Conservation (phyloP, 208 protist genomes). For the Trypanosomatidae sp. region DNA sequence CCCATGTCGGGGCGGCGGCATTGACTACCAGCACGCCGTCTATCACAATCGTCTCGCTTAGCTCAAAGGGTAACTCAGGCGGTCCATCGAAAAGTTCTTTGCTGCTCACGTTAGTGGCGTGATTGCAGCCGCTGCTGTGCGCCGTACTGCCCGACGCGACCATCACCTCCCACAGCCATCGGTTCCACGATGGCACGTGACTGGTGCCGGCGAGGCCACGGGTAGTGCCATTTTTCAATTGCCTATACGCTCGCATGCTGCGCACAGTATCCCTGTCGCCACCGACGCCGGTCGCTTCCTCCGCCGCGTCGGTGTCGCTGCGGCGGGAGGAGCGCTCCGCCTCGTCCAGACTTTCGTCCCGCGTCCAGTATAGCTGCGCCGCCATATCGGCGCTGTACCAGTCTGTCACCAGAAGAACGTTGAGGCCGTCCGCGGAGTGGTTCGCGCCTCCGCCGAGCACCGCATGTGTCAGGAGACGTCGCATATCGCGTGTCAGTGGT, state of each 20-base stretch:
- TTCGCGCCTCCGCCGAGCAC: slow-evolving; percentile 8
- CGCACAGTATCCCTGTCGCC: not conserved
- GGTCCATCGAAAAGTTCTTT: slow-evolving; percentile 16
- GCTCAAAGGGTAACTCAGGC: slow-evolving; percentile 3
- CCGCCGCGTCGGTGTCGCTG: not conserved
- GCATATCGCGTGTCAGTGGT: slow-evolving; percentile 33
- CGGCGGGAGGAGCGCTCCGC: not conserved
- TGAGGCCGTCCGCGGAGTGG: slow-evolving; percentile 15
- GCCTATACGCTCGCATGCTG: not conserved
- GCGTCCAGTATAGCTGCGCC: slow-evolving; percentile 5
- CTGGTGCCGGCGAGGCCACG: slow-evolving; percentile 33
- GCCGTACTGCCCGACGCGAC: not conserved
- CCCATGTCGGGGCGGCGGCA: not conserved
- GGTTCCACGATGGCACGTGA: slow-evolving; percentile 54
- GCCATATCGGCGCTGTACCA: slow-evolving; percentile 39
- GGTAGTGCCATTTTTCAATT: not conserved
- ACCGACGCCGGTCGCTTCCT: not conserved
- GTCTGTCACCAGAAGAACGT: slow-evolving; percentile 50
- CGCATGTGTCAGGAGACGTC: slow-evolving; percentile 24
- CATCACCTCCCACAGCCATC: slow-evolving; percentile 25
- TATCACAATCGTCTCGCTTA: slow-evolving; percentile 22
- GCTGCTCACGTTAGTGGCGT: slow-evolving; percentile 7
- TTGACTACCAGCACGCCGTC: slow-evolving; percentile 12
- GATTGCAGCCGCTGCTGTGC: slow-evolving; percentile 4
- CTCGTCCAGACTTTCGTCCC: not conserved